Evolutionary conservation across 2,329 filamentous ascomycete species (phyloP).

Genomic region (Graphium sp.): DNA sequence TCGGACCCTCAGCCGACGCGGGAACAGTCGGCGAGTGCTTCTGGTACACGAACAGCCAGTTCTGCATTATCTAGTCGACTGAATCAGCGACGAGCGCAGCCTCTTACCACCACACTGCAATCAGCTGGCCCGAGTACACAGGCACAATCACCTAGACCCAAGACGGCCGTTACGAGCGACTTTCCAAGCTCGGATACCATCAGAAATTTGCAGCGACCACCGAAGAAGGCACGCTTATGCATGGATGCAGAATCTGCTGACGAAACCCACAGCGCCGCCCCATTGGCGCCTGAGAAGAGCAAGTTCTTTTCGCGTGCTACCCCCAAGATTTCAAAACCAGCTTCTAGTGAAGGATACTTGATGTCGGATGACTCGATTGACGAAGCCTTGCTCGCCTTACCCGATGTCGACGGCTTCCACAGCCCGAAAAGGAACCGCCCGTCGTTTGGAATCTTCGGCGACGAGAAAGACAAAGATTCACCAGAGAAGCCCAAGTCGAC

Average conservation of each 20-base stretch:
- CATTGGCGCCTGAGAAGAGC: constrained; percentile 23
- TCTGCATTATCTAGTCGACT: constrained; percentile 20
- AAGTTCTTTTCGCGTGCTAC: constrained; percentile 29
- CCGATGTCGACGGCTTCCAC: constrained; percentile 33
- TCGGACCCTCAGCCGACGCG: no score
- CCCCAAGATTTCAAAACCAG: constrained; percentile 8
- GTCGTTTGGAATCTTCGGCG: constrained; percentile 26
- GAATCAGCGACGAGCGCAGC: constrained; percentile 36
- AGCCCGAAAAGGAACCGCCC: constrained; percentile 16
- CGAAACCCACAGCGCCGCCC: constrained; percentile 10
- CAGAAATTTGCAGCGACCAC: constrained; percentile 17
- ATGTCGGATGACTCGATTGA: constrained; percentile 42
- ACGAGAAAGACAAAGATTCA: constrained; percentile 11
- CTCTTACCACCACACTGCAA: constrained; percentile 25
- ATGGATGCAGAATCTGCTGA: constrained; percentile 18
- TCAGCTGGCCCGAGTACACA: constrained; percentile 4
- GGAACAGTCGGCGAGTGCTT: no score
- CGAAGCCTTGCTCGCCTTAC: constrained; percentile 31
- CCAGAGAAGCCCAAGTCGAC: constrained; percentile 2
- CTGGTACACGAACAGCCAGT: constrained; percentile 7
- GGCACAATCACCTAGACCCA: constrained; percentile 6
- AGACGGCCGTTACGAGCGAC: constrained; percentile 9
- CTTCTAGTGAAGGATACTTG: constrained; percentile 23
- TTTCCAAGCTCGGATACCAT: constrained; percentile 2
- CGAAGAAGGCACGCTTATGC: constrained; percentile 40